Evolutionary conservation across 2,329 filamentous ascomycete species (phyloP).

Genomic region (Fusarium cicatricum): DNA sequence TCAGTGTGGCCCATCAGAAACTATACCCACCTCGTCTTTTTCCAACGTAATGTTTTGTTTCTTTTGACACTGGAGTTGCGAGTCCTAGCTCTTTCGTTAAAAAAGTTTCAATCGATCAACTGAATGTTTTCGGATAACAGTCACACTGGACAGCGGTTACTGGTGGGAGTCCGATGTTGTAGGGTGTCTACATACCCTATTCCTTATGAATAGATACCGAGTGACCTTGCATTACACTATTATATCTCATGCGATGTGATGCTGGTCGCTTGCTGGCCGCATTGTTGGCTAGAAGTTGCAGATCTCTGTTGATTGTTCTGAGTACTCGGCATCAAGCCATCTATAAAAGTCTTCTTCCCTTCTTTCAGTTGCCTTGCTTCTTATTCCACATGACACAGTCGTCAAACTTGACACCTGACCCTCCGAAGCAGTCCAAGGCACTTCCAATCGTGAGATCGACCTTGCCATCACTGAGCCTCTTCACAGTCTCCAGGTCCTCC

Average conservation of each 20-base stretch:
- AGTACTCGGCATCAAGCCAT: not conserved
- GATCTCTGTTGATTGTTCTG: not conserved
- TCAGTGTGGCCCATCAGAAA: slow-evolving; percentile 14
- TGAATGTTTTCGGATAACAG: too few species aligned
- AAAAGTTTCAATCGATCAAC: not conserved
- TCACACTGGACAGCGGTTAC: too few species aligned
- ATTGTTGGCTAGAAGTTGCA: slow-evolving; percentile 9
- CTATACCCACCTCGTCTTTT: slow-evolving; percentile 18
- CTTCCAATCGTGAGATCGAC: slow-evolving; percentile 97
- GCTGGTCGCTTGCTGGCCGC: slow-evolving; percentile 15
- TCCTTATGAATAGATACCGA: slow-evolving; percentile 9
- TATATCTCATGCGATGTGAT: slow-evolving; percentile 14
- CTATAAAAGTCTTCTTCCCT: slow-evolving; percentile 9
- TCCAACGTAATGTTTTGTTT: slow-evolving; percentile 20
- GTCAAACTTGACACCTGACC: slow-evolving; percentile 82
- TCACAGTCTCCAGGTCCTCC: slow-evolving; percentile 83
- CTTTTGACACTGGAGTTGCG: slow-evolving; percentile 12
- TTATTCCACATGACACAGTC: slow-evolving; percentile 92
- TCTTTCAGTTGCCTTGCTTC: slow-evolving; percentile 46
- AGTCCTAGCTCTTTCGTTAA: not conserved
- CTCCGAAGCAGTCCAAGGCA: slow-evolving; percentile 94
- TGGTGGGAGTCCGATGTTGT: too few species aligned
- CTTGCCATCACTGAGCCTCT: slow-evolving; percentile 77
- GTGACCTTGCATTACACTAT: slow-evolving; percentile 22
- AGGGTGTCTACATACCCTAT: not conserved